Evolutionary conservation across 768 basidiomycete species (phyloP).

Genomic region (Boletus reticulatus): DNA sequence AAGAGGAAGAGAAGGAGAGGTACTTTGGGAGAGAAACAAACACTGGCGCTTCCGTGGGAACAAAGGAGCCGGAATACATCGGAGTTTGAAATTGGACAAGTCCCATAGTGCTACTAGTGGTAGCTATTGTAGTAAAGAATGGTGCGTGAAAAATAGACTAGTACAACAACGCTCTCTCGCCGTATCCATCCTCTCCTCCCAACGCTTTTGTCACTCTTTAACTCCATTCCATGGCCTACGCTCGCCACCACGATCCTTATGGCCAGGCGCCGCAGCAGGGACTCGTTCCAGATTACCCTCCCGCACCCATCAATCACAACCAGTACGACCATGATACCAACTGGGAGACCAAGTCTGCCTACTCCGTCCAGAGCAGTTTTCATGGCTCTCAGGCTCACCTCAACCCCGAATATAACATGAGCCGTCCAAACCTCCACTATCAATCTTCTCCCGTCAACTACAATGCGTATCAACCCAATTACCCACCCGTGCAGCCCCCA

Average conservation of each 20-base stretch:
- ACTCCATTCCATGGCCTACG: slow-evolving; percentile 49
- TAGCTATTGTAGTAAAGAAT: too few relatives aligned
- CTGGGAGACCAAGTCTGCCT: slow-evolving; percentile 52
- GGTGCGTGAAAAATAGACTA: too few relatives aligned
- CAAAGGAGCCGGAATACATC: slow-evolving; percentile 28
- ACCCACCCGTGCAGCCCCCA: slow-evolving; percentile 58
- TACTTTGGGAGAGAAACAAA: slow-evolving; percentile 41
- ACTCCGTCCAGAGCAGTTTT: slow-evolving; percentile 58
- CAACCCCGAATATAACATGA: slow-evolving; percentile 59
- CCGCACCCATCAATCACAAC: slow-evolving; percentile 27
- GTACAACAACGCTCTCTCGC: too few relatives aligned
- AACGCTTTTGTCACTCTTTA: not conserved
- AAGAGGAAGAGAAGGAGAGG: slow-evolving; percentile 26
- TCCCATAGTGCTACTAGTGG: too few relatives aligned
- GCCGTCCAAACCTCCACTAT: slow-evolving; percentile 39
- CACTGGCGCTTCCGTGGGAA: slow-evolving; percentile 44
- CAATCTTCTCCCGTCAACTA: slow-evolving; percentile 49
- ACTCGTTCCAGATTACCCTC: slow-evolving; percentile 37
- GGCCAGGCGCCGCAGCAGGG: slow-evolving; percentile 31
- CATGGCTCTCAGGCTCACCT: slow-evolving; percentile 74
- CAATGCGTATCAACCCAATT: slow-evolving; percentile 42
- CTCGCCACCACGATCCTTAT: slow-evolving; percentile 49
- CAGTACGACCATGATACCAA: slow-evolving; percentile 46
- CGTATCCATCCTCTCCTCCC: not conserved
- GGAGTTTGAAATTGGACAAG: slow-evolving; percentile 43